phyloP scores from a whole-genome alignment of 331 rosid species.

The Spiraea crenata region DNA sequence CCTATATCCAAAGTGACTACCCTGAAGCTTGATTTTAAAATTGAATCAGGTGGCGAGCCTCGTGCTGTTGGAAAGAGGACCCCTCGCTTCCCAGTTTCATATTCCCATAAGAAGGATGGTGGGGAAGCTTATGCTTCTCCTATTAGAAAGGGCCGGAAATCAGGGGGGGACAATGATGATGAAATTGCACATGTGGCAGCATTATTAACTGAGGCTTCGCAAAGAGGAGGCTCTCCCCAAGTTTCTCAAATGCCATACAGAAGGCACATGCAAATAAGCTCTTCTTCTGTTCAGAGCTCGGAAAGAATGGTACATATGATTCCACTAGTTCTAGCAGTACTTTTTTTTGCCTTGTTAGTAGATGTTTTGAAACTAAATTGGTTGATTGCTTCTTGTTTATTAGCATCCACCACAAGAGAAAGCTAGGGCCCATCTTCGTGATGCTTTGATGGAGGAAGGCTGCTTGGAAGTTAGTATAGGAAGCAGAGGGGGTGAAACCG shows the following conservation, averaged over 20 bases:
- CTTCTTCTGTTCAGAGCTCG: slow-evolving; percentile 47
- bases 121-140: slow-evolving; percentile 43
- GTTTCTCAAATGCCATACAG: slow-evolving; percentile 39
- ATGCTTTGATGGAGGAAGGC: slow-evolving; percentile 43
- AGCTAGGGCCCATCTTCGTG: slow-evolving; percentile 34
- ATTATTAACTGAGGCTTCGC: slow-evolving; percentile 62
- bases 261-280: slow-evolving; percentile 41
- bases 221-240: slow-evolving; percentile 63
- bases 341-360: slow-evolving; percentile 19
- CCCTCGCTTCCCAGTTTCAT: slow-evolving; percentile 64
- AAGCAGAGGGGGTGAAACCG: slow-evolving; percentile 60
- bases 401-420: slow-evolving; percentile 40
- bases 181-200: slow-evolving; percentile 58
- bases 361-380: slow-evolving; percentile 9
- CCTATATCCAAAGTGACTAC: neutral
- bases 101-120: slow-evolving; percentile 45
- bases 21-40: slow-evolving; percentile 19
- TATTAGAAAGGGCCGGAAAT: slow-evolving; percentile 40
- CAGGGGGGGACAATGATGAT: slow-evolving; percentile 51
- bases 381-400: slow-evolving; percentile 18
- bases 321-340: slow-evolving; percentile 16
- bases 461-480: slow-evolving; percentile 54
- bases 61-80: slow-evolving; percentile 87
- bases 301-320: slow-evolving; percentile 43
- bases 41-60: slow-evolving; percentile 60